Base-by-base conservation (phyloP, 2,329 filamentous ascomycete genomes). In the Penicillium frequentans region DNA sequence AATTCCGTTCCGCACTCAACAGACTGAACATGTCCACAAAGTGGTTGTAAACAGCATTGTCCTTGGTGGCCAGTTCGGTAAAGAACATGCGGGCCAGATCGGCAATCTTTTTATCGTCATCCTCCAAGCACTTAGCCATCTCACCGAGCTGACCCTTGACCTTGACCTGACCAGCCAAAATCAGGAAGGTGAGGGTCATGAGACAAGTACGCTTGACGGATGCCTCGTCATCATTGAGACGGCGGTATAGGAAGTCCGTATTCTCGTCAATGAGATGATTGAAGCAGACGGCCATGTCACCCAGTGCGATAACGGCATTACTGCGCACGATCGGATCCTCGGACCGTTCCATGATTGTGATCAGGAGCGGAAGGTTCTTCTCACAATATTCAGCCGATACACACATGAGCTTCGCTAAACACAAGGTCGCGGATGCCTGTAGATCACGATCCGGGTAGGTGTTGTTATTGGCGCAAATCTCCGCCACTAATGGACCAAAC, bases 221-320 rank as follows among this genome's bases (percentile, higher is more conserved):
- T 23, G 86, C 85, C 66, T 97, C 93, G 16, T 85, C 81, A 70
- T 99, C 96, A 16, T 95, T 96, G 8, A 99, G 84, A 19, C 96
- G 87, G 21, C 95, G 88, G 76, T 99, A 99, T 43, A 99, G 77
- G 80, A 98, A 99, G 73, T 99, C 95, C 0, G 95, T 99, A 75
- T 99, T 98, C 77, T 99, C 96, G 70, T 99, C 96, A 66, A 99
- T 97, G 49, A 99, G 85, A 70, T 99, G 95, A 71, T 99, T 99
- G 83, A 99, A 99, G 83, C 93, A 97, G 23, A 99, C 95, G 0
- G 96, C 96, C 95, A 99, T 99, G 72, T 99, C 95, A 39, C 95
- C 95, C 0, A 99, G 86, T 0, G 95, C 93, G 66, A 99, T 96
- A 19, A 99, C 96, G 10, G 96, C 91, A 71, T 99, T 99, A 67